phyloP scores from a whole-genome alignment of 371 early-diverging fungal genomes.

The Rhizopus microsporus region DNA sequence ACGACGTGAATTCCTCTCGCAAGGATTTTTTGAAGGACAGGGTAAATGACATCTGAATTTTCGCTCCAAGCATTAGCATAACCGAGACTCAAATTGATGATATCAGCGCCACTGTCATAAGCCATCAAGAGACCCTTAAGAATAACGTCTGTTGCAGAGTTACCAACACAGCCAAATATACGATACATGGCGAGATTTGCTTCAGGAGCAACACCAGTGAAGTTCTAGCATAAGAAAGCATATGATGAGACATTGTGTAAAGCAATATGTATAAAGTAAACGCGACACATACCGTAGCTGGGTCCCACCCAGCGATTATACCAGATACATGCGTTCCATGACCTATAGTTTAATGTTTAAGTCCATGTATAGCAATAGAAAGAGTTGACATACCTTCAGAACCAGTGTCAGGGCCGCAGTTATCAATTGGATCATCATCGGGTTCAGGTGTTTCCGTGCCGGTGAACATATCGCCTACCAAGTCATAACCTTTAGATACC shows the following conservation, averaged over 20 bases:
- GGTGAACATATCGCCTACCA: constrained; percentile 53
- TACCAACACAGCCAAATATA: constrained; percentile 62
- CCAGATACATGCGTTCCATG: constrained; percentile 72
- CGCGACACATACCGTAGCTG: constrained; percentile 23
- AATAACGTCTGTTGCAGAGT: constrained; percentile 56
- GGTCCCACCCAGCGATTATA: constrained; percentile 63
- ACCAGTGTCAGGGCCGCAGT: constrained; percentile 12
- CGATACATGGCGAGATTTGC: constrained; percentile 60
- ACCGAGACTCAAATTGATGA: constrained; percentile 71
- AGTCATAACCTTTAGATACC: constrained; percentile 58
- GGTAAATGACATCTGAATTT: constrained; percentile 18
- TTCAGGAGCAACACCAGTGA: constrained; percentile 68
- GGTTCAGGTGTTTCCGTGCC: constrained; percentile 24
- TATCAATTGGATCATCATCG: constrained; percentile 15
- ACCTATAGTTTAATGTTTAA: constrained; percentile 22
- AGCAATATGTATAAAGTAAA: neutral
- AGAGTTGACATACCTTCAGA: neutral
- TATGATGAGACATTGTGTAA: neutral
- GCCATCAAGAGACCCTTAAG: constrained; percentile 62
- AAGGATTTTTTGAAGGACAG: constrained; percentile 7
- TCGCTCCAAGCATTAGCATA: constrained; percentile 40
- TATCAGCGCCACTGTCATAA: constrained; percentile 51
- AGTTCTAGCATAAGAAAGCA: constrained; percentile 22
- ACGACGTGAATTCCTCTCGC: constrained; percentile 44
- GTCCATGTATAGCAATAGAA: neutral